A percentile compares a stretch with the other conserved stretches of the same genome.
These are phyloP conservation scores for Chrysoporthe deuterocubensis DNA, from an alignment of 2,329 filamentous ascomycete species.

Conservation along the genomic window DNA sequence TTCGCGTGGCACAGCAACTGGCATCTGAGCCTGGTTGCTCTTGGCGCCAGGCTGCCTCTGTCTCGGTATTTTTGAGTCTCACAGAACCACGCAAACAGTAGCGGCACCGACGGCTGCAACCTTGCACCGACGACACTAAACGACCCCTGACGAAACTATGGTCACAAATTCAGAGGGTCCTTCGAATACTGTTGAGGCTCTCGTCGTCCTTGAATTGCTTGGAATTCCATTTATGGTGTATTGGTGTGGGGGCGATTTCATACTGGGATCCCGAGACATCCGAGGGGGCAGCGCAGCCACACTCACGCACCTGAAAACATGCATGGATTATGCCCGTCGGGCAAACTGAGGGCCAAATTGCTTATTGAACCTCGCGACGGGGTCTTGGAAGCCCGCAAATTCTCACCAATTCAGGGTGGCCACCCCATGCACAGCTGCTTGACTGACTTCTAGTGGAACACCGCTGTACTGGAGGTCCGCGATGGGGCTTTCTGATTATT, in stretches of 20 bases:
- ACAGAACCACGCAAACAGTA: not conserved
- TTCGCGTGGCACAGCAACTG: not conserved
- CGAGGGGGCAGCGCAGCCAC: not conserved
- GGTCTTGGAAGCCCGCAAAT: too few relatives aligned
- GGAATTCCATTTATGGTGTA: not conserved
- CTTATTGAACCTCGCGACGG: not conserved
- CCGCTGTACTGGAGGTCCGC: too few relatives aligned
- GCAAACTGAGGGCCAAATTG: too few relatives aligned
- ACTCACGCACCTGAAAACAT: not conserved
- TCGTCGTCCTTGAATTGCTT: not conserved
- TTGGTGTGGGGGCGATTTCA: not conserved
- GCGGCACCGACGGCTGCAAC: not conserved
- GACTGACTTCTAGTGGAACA: too few relatives aligned
- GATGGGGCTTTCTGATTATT: too few relatives aligned
- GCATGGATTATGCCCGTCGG: too few relatives aligned
- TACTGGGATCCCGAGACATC: not conserved
- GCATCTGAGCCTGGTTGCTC: not conserved
- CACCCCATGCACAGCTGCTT: too few relatives aligned
- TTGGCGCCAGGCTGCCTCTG: not conserved
- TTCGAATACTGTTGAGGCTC: not conserved
- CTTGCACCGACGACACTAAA: not conserved
- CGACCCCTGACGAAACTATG: not conserved
- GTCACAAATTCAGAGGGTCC: not conserved
- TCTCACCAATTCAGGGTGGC: too few relatives aligned
- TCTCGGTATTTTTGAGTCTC: not conserved